These are phyloP conservation scores for Apiotrichum domesticum DNA, from an alignment of 1,284 basidiomycete species.

Conservation along the genomic window DNA sequence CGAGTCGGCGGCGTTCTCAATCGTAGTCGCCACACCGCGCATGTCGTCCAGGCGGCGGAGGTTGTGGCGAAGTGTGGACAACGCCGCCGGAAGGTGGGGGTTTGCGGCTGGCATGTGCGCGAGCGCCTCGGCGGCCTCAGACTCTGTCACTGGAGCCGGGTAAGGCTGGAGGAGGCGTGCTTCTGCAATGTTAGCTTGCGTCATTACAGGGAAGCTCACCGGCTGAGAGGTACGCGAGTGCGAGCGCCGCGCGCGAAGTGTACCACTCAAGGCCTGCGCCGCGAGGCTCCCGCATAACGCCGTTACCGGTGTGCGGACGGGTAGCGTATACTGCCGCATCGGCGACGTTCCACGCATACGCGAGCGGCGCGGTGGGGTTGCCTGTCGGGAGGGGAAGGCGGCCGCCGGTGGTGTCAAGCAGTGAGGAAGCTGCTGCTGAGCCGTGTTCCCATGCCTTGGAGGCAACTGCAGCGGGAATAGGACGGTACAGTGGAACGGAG, in stretches of 20 bases:
- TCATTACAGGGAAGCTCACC: conserved; percentile 5
- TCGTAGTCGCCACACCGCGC: conserved; percentile 6
- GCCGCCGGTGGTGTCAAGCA: conserved; percentile 11
- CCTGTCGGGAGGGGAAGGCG: conserved; percentile 26
- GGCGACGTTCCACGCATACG: conserved; percentile 39
- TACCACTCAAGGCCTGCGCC: conserved; percentile 44
- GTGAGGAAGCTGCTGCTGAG: not conserved
- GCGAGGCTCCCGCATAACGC: conserved; percentile 34
- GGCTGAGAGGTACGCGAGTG: conserved; percentile 32
- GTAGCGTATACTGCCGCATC: conserved; percentile 26
- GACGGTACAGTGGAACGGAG: conserved; percentile 9
- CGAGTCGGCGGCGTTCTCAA: conserved; percentile 26
- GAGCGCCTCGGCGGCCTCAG: not conserved
- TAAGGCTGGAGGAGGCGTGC: conserved; percentile 34
- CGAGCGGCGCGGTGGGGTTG: conserved; percentile 30
- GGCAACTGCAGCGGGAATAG: not conserved
- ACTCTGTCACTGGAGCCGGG: conserved; percentile 3
- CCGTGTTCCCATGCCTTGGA: conserved; percentile 1
- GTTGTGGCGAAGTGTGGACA: conserved; percentile 22
- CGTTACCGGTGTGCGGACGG: conserved; percentile 14
- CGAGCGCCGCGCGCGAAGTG: conserved; percentile 25
- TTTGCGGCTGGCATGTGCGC: conserved; percentile 11
- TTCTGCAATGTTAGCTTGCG: conserved; percentile 18
- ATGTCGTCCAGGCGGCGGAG: conserved; percentile 21
- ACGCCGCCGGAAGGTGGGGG: conserved; percentile 27